Base-by-base conservation (phyloP, 2,329 filamentous ascomycete genomes). In the Alternaria hordeiaustralica region DNA sequence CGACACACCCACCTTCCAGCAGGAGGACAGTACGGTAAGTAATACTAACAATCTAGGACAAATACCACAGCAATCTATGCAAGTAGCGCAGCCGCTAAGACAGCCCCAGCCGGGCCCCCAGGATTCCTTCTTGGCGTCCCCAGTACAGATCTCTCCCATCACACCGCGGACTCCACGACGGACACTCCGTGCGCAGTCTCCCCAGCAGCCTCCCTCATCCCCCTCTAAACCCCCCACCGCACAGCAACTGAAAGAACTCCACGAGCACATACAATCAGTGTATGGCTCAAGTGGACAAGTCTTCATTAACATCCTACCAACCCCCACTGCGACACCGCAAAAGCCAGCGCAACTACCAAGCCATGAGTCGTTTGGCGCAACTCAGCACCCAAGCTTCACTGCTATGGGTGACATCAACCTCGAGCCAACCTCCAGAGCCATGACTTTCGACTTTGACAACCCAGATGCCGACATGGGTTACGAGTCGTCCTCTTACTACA, bases 31-130 rank as follows among this genome's bases (percentile, higher is more conserved):
- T 71, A 82, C 80, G 76, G 82, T 85, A 85, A 86, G 83, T 84
- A 85, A 80, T 80, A 86, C 85, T 87, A 87, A 87, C 85, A 60
- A 60, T 63, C 76, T 80, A 85, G 85, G 84, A 86, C 82, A 84
- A 82, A 84, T 83, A 81, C 81, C 87, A 83, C 92, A 94, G 88
- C 91, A 93, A 87, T 87, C 89, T 84, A 87, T 93, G 90, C 91
- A 90, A 90, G 92, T 92, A 92, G 87, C 91, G 89, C 93, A 95
- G 88, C 89, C 92, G 90, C 92, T 94, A 86, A 89, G 88, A 87
- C 87, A 89, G 87, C 88, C 88, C 88, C 89, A 92, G 89, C 91
- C 91, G 88, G 90, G 91, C 87, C 86, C 81, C 76, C 79, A 82
- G 65, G 73, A 77, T 76, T 58, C 75, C 76, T 74, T 76, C 69